Percentiles rank a stretch among this genome's conserved stretches.
phyloP scores from a whole-genome alignment of 1,284 basidiomycete genomes.

The Microbotryum silenes-acaulis region DNA sequence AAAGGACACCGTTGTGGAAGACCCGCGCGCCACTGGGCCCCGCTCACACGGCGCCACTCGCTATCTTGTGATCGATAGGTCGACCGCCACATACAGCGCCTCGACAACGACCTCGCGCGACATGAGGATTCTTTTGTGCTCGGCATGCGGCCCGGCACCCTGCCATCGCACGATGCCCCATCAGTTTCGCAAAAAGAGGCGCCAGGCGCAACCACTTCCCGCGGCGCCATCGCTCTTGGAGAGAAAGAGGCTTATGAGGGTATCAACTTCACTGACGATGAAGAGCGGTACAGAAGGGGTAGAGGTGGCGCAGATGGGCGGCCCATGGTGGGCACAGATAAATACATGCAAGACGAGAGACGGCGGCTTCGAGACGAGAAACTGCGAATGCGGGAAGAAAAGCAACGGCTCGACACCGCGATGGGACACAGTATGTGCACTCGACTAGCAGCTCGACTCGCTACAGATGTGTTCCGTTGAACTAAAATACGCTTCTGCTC shows the following conservation, averaged over 20 bases:
- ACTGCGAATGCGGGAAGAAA: constrained; percentile 3
- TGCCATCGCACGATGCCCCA: constrained; percentile 32
- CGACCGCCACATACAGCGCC: constrained; percentile 34
- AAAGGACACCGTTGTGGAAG: too few species aligned
- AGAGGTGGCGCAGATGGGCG: constrained; percentile 1
- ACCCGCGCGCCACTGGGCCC: too few species aligned
- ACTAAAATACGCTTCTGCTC: too few species aligned
- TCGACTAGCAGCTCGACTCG: too few species aligned
- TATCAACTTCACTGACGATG: not conserved
- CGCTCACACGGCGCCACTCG: too few species aligned
- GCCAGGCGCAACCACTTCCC: constrained; percentile 13
- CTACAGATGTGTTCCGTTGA: too few species aligned
- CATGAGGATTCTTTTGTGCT: constrained; percentile 30
- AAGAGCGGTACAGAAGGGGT: constrained; percentile 1
- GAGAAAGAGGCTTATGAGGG: constrained; percentile 20
- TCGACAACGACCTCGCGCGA: constrained; percentile 28
- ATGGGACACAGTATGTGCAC: too few species aligned
- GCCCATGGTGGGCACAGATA: not conserved
- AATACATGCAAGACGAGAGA: constrained; percentile 2
- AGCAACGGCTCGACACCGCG: too few species aligned
- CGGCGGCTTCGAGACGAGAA: not conserved
- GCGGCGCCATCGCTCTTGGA: constrained; percentile 21
- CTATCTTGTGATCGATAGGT: constrained; percentile 11
- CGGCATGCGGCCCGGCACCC: constrained; percentile 30
- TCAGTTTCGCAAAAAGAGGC: constrained; percentile 6